Conservation (phyloP, 148 eudicot genomes). For the Euryodendron excelsum region DNA sequence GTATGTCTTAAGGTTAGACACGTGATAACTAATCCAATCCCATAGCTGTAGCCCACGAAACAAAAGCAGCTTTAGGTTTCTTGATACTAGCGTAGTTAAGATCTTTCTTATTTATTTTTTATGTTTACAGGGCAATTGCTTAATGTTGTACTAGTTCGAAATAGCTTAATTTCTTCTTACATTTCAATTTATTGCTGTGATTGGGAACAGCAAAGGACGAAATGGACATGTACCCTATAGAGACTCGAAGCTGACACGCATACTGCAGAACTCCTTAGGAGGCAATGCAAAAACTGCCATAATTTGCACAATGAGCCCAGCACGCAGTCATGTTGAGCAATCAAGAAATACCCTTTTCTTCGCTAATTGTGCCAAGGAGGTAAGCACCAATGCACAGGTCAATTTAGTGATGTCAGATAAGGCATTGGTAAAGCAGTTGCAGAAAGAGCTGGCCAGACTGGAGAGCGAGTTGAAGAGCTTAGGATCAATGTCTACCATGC, state of each 20-base stretch:
- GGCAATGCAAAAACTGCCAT: conserved; percentile 98
- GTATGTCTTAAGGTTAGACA: too few species aligned
- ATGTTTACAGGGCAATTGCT: background rate
- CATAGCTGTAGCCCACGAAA: too few species aligned
- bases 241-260: conserved; percentile 97
- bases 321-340: conserved; percentile 85
- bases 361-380: conserved; percentile 89
- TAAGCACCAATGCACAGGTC: conserved; percentile 72
- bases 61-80: too few species aligned
- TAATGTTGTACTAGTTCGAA: background rate
- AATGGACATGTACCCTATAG: conserved; percentile 80
- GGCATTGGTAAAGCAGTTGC: conserved; percentile 82
- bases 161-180: background rate
- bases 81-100: too few species aligned
- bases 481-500: conserved; percentile 28
- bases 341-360: conserved; percentile 89
- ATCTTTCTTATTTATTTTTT: too few species aligned
- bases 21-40: too few species aligned
- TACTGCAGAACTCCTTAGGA: conserved; percentile 90
- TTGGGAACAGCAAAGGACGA: conserved; percentile 68
- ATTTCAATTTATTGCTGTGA: background rate
- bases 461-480: conserved; percentile 65
- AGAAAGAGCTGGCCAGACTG: conserved; percentile 67
- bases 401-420: conserved; percentile 95
- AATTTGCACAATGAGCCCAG: conserved; percentile 95